Conservation (phyloP, 371 early-diverging fungal genomes). For the Homolaphlyctis polyrhiza region DNA sequence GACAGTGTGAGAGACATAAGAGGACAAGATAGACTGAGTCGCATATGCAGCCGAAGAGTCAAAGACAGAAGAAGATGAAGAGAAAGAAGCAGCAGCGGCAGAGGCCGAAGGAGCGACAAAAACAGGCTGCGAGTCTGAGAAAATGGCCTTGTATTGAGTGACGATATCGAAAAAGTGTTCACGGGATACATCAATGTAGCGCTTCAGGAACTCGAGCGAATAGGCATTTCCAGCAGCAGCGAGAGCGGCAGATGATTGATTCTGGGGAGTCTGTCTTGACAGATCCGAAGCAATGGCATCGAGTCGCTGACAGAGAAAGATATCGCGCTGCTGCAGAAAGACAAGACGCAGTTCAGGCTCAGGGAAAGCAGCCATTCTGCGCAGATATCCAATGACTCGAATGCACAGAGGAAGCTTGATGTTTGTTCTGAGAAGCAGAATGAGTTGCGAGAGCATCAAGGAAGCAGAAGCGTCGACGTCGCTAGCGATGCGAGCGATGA, state of each 20-base stretch:
- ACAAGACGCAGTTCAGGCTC: slow-evolving; percentile 68
- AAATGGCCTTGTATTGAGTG: slow-evolving; percentile 76
- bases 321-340: slow-evolving; percentile 68
- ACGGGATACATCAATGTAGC: slow-evolving; percentile 68
- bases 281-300: slow-evolving; percentile 10
- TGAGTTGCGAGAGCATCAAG: slow-evolving; percentile 66
- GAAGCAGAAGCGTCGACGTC: slow-evolving; percentile 62
- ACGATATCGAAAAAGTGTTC: slow-evolving; percentile 78
- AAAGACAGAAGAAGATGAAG: slow-evolving; percentile 28
- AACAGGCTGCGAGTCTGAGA: slow-evolving; percentile 44
- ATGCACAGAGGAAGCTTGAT: slow-evolving; percentile 75
- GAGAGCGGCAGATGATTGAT: neutral
- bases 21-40: slow-evolving; percentile 28
- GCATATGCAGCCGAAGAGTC: slow-evolving; percentile 22
- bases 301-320: slow-evolving; percentile 50
- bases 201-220: slow-evolving; percentile 62
- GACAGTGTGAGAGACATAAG: slow-evolving; percentile 29
- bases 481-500: slow-evolving; percentile 42
- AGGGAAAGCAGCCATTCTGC: slow-evolving; percentile 67
- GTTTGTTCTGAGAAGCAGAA: slow-evolving; percentile 63
- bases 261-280: neutral
- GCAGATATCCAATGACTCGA: slow-evolving; percentile 71
- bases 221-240: neutral
- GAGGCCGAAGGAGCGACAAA: neutral
- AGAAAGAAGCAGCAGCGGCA: neutral